These are phyloP conservation scores for Hygrocybe coccinea DNA, from an alignment of 768 basidiomycete genomes.

Conservation along the genomic window DNA sequence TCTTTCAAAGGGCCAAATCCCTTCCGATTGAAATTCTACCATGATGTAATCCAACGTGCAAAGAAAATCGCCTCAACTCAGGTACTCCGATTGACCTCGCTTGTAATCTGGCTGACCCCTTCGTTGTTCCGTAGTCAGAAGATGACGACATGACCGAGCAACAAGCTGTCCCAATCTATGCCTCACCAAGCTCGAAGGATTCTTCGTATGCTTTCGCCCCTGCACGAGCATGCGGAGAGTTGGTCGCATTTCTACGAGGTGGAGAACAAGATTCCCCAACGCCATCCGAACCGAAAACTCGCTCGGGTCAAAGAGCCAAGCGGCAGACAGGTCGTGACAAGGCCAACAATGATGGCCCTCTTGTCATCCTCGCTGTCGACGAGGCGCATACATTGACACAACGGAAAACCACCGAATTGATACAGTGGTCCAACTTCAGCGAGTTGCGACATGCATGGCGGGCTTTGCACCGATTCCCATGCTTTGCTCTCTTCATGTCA, in stretches of 20 bases:
- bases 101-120: neutral
- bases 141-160: neutral
- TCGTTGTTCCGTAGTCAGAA: neutral
- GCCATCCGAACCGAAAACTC: neutral
- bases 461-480: neutral
- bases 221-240: neutral
- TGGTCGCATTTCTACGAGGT: neutral
- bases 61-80: neutral
- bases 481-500: constrained; percentile 6
- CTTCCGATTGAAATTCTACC: neutral
- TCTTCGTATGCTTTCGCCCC: neutral
- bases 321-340: no score
- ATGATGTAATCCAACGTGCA: neutral
- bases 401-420: neutral
- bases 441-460: constrained; percentile 5
- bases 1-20: neutral
- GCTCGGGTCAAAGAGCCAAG: neutral
- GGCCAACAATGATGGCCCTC: neutral
- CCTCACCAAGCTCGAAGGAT: neutral
- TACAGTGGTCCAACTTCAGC: constrained; percentile 3
- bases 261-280: neutral
- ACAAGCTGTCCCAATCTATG: neutral
- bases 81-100: neutral
- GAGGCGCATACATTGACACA: constrained; percentile 16
- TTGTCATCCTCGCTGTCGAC: constrained; percentile 22